Evolutionary conservation across 495 filamentous ascomycete species (phyloP), one percentile per base, ranked within the genome.

Genomic region (Xylaria acuta): DNA sequence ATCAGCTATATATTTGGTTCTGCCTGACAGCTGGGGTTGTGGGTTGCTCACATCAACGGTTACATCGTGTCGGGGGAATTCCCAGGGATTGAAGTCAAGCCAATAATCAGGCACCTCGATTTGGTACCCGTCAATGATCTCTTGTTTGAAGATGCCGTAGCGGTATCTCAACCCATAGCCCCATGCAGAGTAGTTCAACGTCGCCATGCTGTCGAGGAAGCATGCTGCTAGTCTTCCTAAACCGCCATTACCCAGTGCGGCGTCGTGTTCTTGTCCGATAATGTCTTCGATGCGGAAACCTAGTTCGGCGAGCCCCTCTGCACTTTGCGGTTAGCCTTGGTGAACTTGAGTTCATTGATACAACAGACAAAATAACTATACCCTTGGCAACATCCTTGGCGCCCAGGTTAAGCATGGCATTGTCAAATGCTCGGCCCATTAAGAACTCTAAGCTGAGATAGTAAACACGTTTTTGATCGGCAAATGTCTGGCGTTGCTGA

Each of bases 61-160:
- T 56, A 99, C 90, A 78, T 99, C 96, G 80, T 97, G 94, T 74
- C 96, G 88, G 25, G 95, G 94, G 77, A 99, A 98, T 77, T 99
- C 96, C 96, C 96, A 99, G 7, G 97, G 96, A 85, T 98, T 98
- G 80, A 98, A 97, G 78, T 98, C 96, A 40, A 99, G 89, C 96
- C 96, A 99, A 82, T 99, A 99, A 81, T 99, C 96, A 27, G 96
- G 96, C 59, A 98, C 91, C 76, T 99, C 96, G 63, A 98, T 93
- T 81, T 99, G 96, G 77, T 97, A 98, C 22, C 96, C 96, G 77
- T 98, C 92, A 63, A 98, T 89, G 75, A 99, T 97, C 85, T 99
- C 95, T 84, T 99, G 96, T 85, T 98, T 97, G 90, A 99, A 99
- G 78, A 99, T 99, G 74, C 96, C 96, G 80, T 99, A 99, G 75